Base-by-base conservation (phyloP, 228 moss, liverwort and hornwort genomes). In the Sphagnum fallax region DNA sequence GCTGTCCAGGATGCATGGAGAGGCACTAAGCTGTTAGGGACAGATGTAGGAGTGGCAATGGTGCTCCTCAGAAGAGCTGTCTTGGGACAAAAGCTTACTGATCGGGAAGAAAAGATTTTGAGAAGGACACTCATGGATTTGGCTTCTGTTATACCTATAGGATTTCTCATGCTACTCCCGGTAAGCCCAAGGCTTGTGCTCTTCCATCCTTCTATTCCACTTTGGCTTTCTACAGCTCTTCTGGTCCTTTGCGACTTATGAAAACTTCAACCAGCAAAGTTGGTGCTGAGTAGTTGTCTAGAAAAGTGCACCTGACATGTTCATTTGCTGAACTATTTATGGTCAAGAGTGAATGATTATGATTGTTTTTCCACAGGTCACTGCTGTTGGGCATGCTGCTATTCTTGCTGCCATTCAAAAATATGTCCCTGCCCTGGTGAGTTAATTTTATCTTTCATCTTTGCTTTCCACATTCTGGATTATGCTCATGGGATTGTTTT, bases 351-450 rank as follows among this genome's bases (percentile, higher is more conserved):
- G 32, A 32, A 32, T 32, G 32, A 32, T 32, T 32, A 32, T 32
- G 2, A 32, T 32, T 1, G 32, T 32, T 50, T 69, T 53, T 70
- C 69, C 71, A 53, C 79, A 87, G 87, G 87, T 87, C 50, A 87
- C 87, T 51, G 87, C 87, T 15, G 79, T 87, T 73, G 87, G 87
- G 66, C 87, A 87, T 67, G 87, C 87, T 66, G 87, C 87, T 69
- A 87, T 87, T 67, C 72, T 87, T 67, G 87, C 84, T 73, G 87
- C 79, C 66, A 87, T 87, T 18, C 87, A 87, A 69, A 87, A 87
- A 82, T 87, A 87, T 73, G 84, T 84, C 51, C 87, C 87, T 79
- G 81, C 77, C 62, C 73, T 87, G 84, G 87, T 87, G 77, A 79
- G 84, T 53, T 8, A 9, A 7, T 8, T 55, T 12, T 12, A 55